Conservation (phyloP, 441 rosid genomes). For the Cnidoscolus chayamansa region DNA sequence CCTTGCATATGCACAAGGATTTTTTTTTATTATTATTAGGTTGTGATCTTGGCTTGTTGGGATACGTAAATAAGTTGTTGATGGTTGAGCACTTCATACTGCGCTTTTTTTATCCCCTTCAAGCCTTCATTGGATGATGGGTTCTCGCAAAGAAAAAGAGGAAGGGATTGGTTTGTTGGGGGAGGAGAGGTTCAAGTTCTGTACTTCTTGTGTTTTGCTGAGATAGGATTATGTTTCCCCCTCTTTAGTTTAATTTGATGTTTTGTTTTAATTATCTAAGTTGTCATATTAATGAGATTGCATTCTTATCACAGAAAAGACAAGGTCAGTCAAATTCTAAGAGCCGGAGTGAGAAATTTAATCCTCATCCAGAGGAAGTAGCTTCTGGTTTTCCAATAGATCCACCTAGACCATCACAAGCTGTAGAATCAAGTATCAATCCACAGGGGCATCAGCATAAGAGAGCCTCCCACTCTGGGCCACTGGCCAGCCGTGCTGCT, state of each 20-base stretch:
- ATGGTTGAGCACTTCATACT: neutral
- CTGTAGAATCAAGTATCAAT: constrained; percentile 51
- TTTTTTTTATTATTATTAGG: neutral
- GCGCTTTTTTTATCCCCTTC: neutral
- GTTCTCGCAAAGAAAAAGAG: too few relatives aligned
- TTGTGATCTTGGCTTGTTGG: neutral
- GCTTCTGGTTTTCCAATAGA: constrained; percentile 98
- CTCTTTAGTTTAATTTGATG: constrained; percentile 1
- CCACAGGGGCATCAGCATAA: constrained; percentile 59
- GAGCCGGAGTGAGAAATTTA: constrained; percentile 94
- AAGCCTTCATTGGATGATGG: too few relatives aligned
- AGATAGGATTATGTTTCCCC: neutral
- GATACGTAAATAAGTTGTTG: neutral
- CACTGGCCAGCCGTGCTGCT: constrained; percentile 71
- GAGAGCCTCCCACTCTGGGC: constrained; percentile 93
- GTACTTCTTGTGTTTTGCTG: too few relatives aligned
- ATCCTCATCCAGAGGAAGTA: constrained; percentile 92
- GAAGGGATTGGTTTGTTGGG: too few relatives aligned
- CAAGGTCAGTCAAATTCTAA: constrained; percentile 65
- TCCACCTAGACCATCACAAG: constrained; percentile 90
- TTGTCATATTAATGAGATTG: neutral
- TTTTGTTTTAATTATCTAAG: neutral
- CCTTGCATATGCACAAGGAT: neutral
- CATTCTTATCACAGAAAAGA: constrained; percentile 57
- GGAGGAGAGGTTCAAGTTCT: too few relatives aligned